Evolutionary conservation across 129 eudicot species (phyloP), one percentile per base, ranked within the genome.

Genomic region (Logfia minima): DNA sequence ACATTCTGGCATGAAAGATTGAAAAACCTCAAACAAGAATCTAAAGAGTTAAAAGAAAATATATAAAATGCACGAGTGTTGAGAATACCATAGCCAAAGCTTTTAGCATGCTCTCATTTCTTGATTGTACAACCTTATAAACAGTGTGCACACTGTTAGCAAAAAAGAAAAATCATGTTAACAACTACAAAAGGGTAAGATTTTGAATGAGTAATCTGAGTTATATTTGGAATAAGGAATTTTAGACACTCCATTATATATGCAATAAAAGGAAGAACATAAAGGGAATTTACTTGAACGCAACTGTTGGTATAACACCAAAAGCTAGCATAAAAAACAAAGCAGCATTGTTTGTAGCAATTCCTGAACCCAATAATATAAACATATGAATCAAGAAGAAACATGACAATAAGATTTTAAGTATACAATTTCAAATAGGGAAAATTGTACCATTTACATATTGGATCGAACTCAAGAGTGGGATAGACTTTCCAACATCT

Each of bases 101-200:
- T 34, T 66, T 66, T 31, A 66, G 71, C 71, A 66, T 66, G 71
- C 71, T 66, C 19, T 66, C 71, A 66, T 66, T 66, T 66, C 71
- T 66, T 4, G 52, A 66, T 10, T 37, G 45, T 66, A 34, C 71
- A 66, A 66, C 52, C 48, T 66, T 37, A 66, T 34, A 66, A 66
- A 66, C 71, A 34, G 71, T 66, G 13, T 31, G 48, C 51, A 34
- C 52, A 37, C 71, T 66, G 3, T 32, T 3, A 31, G 51, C 14
- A 34, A 66, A 31, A 31, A 35, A n/a, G n/a, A 0, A 17, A 17
- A 66, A 34, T 17, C 51, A 66, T 34, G 22, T 66, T 66, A 34
- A 34, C 51, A 34, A 34, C 26, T 66, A 43, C 48, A 66, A 66
- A 66, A n/a, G 26, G 18, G 14, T 65, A 65, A 65, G 5, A 24